Evolutionary conservation across 352 stramenopile genomes (phyloP), one percentile per base, ranked within the genome.

Genomic region (Phytopythium boreale): DNA sequence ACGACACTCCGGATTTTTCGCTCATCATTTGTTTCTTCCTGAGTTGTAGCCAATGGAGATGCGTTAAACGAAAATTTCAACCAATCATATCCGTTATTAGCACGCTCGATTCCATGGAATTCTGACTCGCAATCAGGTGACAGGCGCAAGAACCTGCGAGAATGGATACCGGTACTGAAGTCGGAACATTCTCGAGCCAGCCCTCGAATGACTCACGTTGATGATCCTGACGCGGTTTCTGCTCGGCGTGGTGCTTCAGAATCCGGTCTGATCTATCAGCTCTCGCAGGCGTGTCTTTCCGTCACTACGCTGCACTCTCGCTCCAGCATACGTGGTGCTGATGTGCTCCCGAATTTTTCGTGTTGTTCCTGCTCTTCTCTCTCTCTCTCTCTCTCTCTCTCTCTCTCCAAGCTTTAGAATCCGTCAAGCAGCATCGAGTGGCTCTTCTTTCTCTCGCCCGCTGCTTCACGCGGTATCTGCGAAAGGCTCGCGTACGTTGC

Each of bases 361-460:
- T 26, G 8, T 14, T 26, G 8, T 14, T 29, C 46, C 17, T 41
- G 26, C 26, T 56, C 49, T 36, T 27, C 26, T 56, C 26, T 12
- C 14, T 31, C 22, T 52, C 46, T 50, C 44, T 47, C 39, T 19
- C 39, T 19, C 14, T n/a, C 39, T 1, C 14, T 41, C 12, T 8
- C 44, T 14, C 37, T 11, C 5, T 3, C 9, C 44, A 5, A 19
- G 46, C 43, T 39, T 8, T 14, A n/a, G 46, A 19, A 31, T 52
- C 22, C 14, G 46, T 26, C 47, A n/a, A 17, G 47, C 47, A 56
- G 49, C 12, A 26, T 51, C 44, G 44, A 20, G 27, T 41, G 50
- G 26, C 50, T 56, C 17, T 22, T 56, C 50, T 56, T 27, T 27
- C 29, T 53, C 47, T 53, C 46, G n/a, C 22, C 22, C 46, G 47